These are phyloP conservation scores for Boletus huronensis DNA, from an alignment of 768 basidiomycete genomes.

Conservation along the genomic window DNA sequence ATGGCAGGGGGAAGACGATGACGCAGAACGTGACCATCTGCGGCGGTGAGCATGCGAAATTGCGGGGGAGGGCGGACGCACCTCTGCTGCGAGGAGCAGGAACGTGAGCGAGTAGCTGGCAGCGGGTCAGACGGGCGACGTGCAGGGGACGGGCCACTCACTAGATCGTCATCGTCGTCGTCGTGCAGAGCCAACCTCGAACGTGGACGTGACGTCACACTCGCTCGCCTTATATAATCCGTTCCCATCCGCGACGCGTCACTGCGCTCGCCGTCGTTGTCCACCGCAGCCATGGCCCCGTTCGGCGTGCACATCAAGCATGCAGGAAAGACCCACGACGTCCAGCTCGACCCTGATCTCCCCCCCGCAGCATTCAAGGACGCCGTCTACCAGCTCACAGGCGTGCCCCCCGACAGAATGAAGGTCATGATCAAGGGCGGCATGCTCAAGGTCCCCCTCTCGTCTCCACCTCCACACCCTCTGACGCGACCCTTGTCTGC, in stretches of 20 bases:
- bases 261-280: not conserved
- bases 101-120: constrained; percentile 84
- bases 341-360: constrained; percentile 70
- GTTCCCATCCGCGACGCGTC: constrained; percentile 33
- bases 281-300: constrained; percentile 52
- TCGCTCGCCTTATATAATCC: constrained; percentile 19
- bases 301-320: constrained; percentile 86
- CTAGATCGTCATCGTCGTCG: constrained; percentile 46
- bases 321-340: constrained; percentile 71
- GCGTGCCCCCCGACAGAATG: constrained; percentile 88
- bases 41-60: not conserved
- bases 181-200: too few relatives aligned
- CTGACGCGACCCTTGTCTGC: not conserved
- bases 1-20: constrained; percentile 84
- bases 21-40: constrained; percentile 81
- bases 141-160: constrained; percentile 9
- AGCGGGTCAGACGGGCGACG: not conserved
- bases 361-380: constrained; percentile 79
- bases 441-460: constrained; percentile 69
- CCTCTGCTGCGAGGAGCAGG: constrained; percentile 74
- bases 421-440: constrained; percentile 97
- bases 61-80: constrained; percentile 11
- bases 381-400: constrained; percentile 73
- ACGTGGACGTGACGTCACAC: constrained; percentile 34
- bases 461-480: not conserved